Base-by-base conservation (phyloP, 163 green algal species). In the Picocystis sp. region DNA sequence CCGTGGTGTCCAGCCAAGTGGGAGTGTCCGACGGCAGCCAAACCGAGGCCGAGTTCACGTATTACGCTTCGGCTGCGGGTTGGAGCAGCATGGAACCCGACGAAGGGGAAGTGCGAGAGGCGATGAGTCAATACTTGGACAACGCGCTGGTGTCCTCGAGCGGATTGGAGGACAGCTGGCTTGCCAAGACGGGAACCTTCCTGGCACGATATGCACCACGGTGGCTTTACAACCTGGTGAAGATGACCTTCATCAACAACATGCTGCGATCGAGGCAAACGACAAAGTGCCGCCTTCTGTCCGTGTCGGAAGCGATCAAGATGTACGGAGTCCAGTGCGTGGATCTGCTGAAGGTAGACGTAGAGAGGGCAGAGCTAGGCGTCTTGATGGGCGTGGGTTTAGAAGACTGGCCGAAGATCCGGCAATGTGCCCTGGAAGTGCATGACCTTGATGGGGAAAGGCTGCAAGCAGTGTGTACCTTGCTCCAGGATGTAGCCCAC, bases 281-380 rank as follows among this genome's bases (percentile, higher is more conserved):
- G 0, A 33, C 64, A 2, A 11, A 15, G 2, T 68, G 60, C 43
- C 44, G 34, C 3, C 19, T 70, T 42, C 17, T 52, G 1, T 73
- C 63, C 17, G 35, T 81, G 35, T 68, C 50, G n/a, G 21, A 75
- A 21, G 47, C 74, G 45, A 66, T 80, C 12, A 11, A 56, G 19
- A 29, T 61, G 24, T 45, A 73, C 43, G 24, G 43, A 2, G 5
- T 72, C 2, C 10, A 50, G 25, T 24, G 25, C 12, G 56, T 83
- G 9, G 62, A 75, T 17, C 50, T 82, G 8, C 43, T 82, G 8
- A 81, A 83, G 55, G 44, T 86, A 22, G 77, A 86, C 46, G 71
- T 79, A 38, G 77, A 86, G 67, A 60, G 77, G 1, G 66, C 69
- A 1, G 77, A 86, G 63, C 55, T 80, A 57, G 53, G 69, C 17